Evolutionary conservation across 805 yeast species (phyloP).

Genomic region (Schwanniomyces pseudopolymorphus): DNA sequence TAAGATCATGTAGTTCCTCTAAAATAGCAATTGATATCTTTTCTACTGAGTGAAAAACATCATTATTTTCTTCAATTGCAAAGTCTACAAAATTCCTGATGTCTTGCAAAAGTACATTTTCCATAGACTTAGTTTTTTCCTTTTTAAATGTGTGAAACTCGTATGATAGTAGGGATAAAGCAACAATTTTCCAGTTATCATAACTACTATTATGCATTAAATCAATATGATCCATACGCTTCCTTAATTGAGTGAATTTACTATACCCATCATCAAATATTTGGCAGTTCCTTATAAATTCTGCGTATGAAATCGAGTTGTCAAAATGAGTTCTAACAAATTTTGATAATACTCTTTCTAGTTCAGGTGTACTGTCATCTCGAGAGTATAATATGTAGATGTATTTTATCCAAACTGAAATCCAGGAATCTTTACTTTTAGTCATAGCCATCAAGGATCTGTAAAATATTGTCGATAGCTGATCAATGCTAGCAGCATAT

Average conservation of each 20-base stretch:
- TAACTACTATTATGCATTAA: conserved; percentile 16
- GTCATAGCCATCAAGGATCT: conserved; percentile 20
- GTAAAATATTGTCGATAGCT: conserved; percentile 25
- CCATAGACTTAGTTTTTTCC: conserved; percentile 6
- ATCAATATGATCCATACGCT: conserved; percentile 10
- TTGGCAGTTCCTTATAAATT: conserved; percentile 18
- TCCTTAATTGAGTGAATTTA: conserved; percentile 6
- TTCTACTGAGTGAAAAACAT: conserved; percentile 45
- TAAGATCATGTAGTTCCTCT: conserved; percentile 26
- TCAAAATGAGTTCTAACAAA: conserved; percentile 26
- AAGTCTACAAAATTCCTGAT: conserved; percentile 16
- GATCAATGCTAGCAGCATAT: conserved; percentile 12
- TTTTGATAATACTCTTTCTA: conserved; percentile 13
- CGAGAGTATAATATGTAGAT: conserved; percentile 25
- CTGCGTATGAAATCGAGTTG: conserved; percentile 25
- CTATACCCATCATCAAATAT: conserved; percentile 9
- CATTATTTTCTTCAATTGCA: conserved; percentile 28
- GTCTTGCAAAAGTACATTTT: conserved; percentile 17
- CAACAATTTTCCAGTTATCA: conserved; percentile 34
- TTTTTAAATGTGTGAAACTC: conserved; percentile 6
- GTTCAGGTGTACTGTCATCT: conserved; percentile 4
- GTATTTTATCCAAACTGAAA: conserved; percentile 27
- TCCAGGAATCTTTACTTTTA: conserved; percentile 11
- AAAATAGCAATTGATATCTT: conserved; percentile 35
- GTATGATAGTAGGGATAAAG: conserved; percentile 20